phyloP scores from a whole-genome alignment of 331 rosid species.

The Quercus phellos region DNA sequence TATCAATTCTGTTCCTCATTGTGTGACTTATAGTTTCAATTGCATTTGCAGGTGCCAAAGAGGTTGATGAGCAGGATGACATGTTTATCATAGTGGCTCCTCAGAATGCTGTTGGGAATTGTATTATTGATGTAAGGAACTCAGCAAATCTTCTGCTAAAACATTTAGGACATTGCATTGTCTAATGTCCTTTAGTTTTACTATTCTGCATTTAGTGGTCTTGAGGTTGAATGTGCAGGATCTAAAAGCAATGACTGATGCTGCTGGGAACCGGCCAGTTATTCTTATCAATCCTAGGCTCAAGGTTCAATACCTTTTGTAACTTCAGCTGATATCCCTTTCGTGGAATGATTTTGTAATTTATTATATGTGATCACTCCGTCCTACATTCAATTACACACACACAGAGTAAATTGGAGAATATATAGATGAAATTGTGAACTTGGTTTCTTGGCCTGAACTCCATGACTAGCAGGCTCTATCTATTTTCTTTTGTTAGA shows the following conservation, averaged over 20 bases:
- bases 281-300: constrained; percentile 81
- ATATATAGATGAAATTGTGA: neutral
- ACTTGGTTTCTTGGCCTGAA: neutral
- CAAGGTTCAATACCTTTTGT: constrained; percentile 49
- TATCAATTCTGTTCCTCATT: neutral
- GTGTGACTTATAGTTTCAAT: constrained; percentile 1
- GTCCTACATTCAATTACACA: neutral
- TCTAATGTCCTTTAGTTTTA: constrained; percentile 10
- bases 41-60: constrained; percentile 66
- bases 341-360: constrained; percentile 11
- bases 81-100: constrained; percentile 89
- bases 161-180: constrained; percentile 5
- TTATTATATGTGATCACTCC: neutral
- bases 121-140: constrained; percentile 77
- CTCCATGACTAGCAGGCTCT: constrained; percentile 4
- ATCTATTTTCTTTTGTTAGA: neutral
- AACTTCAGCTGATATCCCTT: constrained; percentile 15
- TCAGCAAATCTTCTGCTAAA: constrained; percentile 10
- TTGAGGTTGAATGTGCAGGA: constrained; percentile 52
- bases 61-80: constrained; percentile 89
- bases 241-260: constrained; percentile 78
- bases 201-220: constrained; percentile 9
- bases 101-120: constrained; percentile 97
- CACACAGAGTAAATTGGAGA: neutral
- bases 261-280: constrained; percentile 86